phyloP scores from a whole-genome alignment of 192 early-diverging fungal genomes.

The Chytriomyces hyalinus region DNA sequence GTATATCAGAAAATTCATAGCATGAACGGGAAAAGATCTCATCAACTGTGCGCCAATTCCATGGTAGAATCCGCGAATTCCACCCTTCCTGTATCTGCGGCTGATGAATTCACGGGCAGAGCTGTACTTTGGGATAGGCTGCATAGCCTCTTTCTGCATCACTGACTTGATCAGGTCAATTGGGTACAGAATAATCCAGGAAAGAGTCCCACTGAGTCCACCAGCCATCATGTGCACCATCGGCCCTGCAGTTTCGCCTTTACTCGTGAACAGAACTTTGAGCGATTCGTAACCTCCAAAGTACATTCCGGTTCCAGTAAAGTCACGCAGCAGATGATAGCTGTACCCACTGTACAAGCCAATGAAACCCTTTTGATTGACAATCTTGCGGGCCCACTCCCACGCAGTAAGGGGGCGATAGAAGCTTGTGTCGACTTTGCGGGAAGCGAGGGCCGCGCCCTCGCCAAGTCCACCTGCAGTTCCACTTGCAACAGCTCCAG shows the following conservation, averaged over 20 bases:
- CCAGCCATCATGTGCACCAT: conserved; percentile 56
- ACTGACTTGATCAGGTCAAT: conserved; percentile 63
- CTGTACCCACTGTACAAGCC: conserved; percentile 55
- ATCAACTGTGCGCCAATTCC: conserved; percentile 57
- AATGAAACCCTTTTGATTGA: conserved; percentile 46
- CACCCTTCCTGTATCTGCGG: conserved; percentile 38
- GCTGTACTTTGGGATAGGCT: conserved; percentile 46
- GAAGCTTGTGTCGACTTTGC: not conserved
- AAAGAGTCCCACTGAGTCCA: conserved; percentile 53
- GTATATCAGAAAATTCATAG: conserved; percentile 54
- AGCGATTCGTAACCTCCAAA: conserved; percentile 55
- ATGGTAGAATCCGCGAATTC: conserved; percentile 55
- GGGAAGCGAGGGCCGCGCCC: conserved; percentile 32
- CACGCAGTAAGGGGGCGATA: conserved; percentile 14
- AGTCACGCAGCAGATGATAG: conserved; percentile 49
- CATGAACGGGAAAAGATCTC: conserved; percentile 57
- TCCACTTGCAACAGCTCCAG: conserved; percentile 27
- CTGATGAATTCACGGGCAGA: conserved; percentile 44
- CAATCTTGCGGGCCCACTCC: conserved; percentile 49
- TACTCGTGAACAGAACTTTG: conserved; percentile 41
- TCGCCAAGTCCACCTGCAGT: conserved; percentile 48
- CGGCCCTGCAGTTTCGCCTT: conserved; percentile 33
- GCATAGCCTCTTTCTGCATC: conserved; percentile 57
- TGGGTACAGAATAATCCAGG: conserved; percentile 59
- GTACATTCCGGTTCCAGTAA: conserved; percentile 52